These are phyloP conservation scores for Phytophthora foliorum DNA, from an alignment of 352 stramenopile species.

Conservation along the genomic window DNA sequence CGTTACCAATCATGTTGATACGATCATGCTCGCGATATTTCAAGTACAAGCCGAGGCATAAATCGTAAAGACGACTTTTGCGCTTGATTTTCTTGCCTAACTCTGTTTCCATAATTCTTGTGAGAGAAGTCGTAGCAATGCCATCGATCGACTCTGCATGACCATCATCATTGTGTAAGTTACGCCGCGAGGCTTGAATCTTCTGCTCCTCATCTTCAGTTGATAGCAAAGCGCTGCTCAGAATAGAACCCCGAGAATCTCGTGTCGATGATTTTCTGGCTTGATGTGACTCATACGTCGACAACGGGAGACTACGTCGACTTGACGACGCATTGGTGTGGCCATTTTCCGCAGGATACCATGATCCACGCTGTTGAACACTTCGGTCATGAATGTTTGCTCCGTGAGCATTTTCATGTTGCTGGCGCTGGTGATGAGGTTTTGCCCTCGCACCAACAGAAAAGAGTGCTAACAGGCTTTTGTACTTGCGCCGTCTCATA, in stretches of 20 bases:
- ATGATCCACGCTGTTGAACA: conserved; percentile 20
- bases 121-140: conserved; percentile 29
- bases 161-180: conserved; percentile 7
- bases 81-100: conserved; percentile 63
- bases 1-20: conserved; percentile 60
- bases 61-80: conserved; percentile 68
- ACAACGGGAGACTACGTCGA: conserved; percentile 18
- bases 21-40: conserved; percentile 67
- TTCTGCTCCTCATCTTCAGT: conserved; percentile 8
- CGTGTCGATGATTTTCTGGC: background rate
- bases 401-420: conserved; percentile 12
- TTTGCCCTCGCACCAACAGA: conserved; percentile 31
- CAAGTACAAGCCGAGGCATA: conserved; percentile 65
- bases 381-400: background rate
- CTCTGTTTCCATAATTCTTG: conserved; percentile 71
- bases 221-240: conserved; percentile 2
- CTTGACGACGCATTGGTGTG: conserved; percentile 1
- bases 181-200: background rate
- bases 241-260: conserved; percentile 12
- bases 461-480: conserved; percentile 43
- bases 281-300: conserved; percentile 17
- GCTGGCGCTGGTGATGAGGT: conserved; percentile 16
- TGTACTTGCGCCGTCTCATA: conserved; percentile 49
- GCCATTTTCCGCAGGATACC: conserved; percentile 6
- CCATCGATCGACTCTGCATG: conserved; percentile 19